Evolutionary conservation across 164 flowering plant genomes (phyloP), one percentile per base, ranked within the genome.

Genomic region (Macadamia integrifolia): DNA sequence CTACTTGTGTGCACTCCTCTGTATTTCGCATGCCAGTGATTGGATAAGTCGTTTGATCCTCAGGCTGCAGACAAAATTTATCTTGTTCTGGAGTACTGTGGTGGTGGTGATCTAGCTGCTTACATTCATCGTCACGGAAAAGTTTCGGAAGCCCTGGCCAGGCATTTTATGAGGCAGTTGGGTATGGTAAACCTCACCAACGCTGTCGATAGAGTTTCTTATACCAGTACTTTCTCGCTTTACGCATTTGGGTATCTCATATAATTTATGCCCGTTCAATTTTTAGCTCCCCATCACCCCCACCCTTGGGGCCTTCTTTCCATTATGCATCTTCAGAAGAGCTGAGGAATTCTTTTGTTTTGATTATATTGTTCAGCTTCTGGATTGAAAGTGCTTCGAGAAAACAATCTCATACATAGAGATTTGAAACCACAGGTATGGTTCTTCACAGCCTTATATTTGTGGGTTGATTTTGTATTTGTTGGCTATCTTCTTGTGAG

Each of bases 401-500:
- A 81, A 64, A 83, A 83, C 57, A 77, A 82, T 71, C 82, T 81
- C 32, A 83, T 85, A 63, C 87, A 83, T 60, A 76, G 89, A 75
- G 89, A 85, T 79, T 76, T 85, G 53, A 85, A 83, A 70, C 85
- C 89, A 18, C 89, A 83, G 83, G 87, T 83, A 65, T 17, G 9
- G 5, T 69, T 61, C 53, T 69, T 56, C 52, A 43, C 53, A 58
- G 13, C 9, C 6, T 68, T 35, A 5, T 49, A 13, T 55, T 3
- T 29, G 44, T 58, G 8, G 35, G 18, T 5, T 67, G 11, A 0
- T 40, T 43, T 50, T 17, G 17, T 18, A 18, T 43, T 57, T 53
- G 2, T 53, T 53, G 57, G 17, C 15, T 17, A 14, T 14, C 15
- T 53, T 46, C 1, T 46, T 46, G 50, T 46, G 3, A 46, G 1